Conservation (phyloP, 2,329 filamentous ascomycete species). For the Fusarium papillatum region DNA sequence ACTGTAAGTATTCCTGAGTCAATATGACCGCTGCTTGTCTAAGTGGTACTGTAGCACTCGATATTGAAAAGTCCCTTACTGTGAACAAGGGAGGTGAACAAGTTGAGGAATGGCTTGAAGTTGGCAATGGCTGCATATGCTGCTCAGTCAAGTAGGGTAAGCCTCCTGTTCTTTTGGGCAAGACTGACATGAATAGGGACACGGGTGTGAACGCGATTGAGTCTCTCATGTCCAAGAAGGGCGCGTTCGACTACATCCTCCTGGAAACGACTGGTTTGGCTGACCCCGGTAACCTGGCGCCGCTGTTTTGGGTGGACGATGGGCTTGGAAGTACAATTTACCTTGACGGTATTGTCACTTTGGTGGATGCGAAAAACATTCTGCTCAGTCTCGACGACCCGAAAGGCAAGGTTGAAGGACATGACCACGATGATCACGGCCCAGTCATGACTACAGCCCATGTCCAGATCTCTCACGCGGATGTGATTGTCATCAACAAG, state of each 20-base stretch:
- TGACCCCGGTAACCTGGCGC: constrained; percentile 95
- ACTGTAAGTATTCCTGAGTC: constrained; percentile 68
- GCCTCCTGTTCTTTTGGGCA: too few species aligned
- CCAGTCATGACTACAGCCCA: constrained; percentile 92
- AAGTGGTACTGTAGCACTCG: constrained; percentile 72
- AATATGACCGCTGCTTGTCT: constrained; percentile 8
- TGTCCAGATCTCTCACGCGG: constrained; percentile 95
- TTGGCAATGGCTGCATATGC: constrained; percentile 97
- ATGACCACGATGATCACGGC: constrained; percentile 67
- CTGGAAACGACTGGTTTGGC: constrained; percentile 96
- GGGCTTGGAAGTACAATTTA: constrained; percentile 96
- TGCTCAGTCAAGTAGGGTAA: constrained; percentile 87
- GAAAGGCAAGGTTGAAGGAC: constrained; percentile 64
- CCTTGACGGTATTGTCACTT: constrained; percentile 94
- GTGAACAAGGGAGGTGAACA: constrained; percentile 87
- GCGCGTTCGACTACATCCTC: constrained; percentile 96
- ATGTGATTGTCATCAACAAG: constrained; percentile 96
- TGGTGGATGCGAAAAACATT: constrained; percentile 97
- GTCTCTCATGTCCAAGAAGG: constrained; percentile 93
- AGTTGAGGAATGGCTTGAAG: constrained; percentile 94
- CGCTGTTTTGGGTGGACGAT: constrained; percentile 98
- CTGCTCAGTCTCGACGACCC: constrained; percentile 84
- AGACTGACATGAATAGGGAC: constrained; percentile 70
- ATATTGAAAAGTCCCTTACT: constrained; percentile 96
- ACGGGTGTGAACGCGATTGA: constrained; percentile 95